phyloP scores from a whole-genome alignment of 83 land plant species.

The Thuja plicata region DNA sequence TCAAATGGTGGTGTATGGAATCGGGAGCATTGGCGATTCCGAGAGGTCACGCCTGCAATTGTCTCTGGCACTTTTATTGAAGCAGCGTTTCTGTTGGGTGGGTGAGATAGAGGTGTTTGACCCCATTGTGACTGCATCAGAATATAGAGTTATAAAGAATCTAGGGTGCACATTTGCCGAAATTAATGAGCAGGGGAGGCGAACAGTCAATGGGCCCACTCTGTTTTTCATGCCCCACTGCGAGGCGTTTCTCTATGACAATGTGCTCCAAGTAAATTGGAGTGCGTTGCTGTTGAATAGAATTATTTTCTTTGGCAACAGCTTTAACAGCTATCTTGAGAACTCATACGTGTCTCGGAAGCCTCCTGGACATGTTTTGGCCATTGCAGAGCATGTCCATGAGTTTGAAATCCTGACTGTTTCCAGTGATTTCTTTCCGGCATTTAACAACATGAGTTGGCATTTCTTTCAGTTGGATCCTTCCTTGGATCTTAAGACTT shows the following conservation, averaged over 20 bases:
- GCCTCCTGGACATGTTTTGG: conserved; percentile 21
- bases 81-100: conserved; percentile 38
- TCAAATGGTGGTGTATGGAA: conserved; percentile 77
- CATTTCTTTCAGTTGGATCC: conserved; percentile 59
- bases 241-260: conserved; percentile 69
- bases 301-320: conserved; percentile 81
- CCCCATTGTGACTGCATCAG: conserved; percentile 76
- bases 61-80: conserved; percentile 68
- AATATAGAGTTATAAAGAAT: conserved; percentile 38
- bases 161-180: conserved; percentile 59
- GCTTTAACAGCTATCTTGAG: conserved; percentile 59
- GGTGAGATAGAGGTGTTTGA: conserved; percentile 72
- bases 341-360: conserved; percentile 25
- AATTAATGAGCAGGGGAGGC: conserved; percentile 64
- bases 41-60: conserved; percentile 74
- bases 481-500: neutral
- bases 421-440: conserved; percentile 41
- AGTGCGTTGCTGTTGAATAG: conserved; percentile 32
- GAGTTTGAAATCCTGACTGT: conserved; percentile 24
- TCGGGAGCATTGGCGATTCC: conserved; percentile 78
- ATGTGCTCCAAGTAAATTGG: conserved; percentile 80
- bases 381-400: conserved; percentile 33
- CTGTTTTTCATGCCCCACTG: conserved; percentile 97
- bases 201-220: conserved; percentile 56
- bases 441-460: conserved; percentile 87